These are phyloP conservation scores for Candida namnaoensis DNA, from an alignment of 805 yeast genomes.

Conservation along the genomic window DNA sequence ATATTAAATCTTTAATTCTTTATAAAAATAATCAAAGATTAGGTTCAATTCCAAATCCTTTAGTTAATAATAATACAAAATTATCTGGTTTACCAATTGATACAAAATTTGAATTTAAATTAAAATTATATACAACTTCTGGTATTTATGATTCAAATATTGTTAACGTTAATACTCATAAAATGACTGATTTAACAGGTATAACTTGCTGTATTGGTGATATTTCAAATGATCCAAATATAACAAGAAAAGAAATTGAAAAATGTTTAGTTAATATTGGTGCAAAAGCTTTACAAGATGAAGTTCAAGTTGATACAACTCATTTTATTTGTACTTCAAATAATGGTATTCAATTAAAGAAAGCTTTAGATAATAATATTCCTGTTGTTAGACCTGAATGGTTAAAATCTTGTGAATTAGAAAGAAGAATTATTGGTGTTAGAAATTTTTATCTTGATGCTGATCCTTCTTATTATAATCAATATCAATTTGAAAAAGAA, in stretches of 20 bases:
- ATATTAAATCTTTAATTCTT: slow-evolving; percentile 64
- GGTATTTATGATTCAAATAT: slow-evolving; percentile 71
- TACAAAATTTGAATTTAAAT: slow-evolving; percentile 68
- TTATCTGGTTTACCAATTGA: slow-evolving; percentile 89
- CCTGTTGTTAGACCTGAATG: slow-evolving; percentile 96
- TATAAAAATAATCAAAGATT: slow-evolving; percentile 64
- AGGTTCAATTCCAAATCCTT: slow-evolving; percentile 80
- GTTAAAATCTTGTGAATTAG: slow-evolving; percentile 88
- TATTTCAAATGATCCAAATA: slow-evolving; percentile 36
- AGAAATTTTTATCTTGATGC: slow-evolving; percentile 72
- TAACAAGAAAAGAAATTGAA: slow-evolving; percentile 48
- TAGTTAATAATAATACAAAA: slow-evolving; percentile 71
- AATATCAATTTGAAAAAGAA: slow-evolving; percentile 32
- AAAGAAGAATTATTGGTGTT: slow-evolving; percentile 87
- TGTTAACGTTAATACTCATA: slow-evolving; percentile 74
- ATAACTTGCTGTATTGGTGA: slow-evolving; percentile 88
- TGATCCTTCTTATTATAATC: slow-evolving; percentile 31
- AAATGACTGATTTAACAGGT: slow-evolving; percentile 92
- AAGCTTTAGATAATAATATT: slow-evolving; percentile 78
- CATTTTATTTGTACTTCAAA: slow-evolving; percentile 79
- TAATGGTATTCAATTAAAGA: slow-evolving; percentile 64
- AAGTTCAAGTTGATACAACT: slow-evolving; percentile 84
- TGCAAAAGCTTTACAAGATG: slow-evolving; percentile 67
- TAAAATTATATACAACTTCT: slow-evolving; percentile 80
- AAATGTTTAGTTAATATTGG: slow-evolving; percentile 62